Evolutionary conservation across 2,329 filamentous ascomycete species (phyloP), one percentile per base, ranked within the genome.

Genomic region (Atkinsonella texensis): DNA sequence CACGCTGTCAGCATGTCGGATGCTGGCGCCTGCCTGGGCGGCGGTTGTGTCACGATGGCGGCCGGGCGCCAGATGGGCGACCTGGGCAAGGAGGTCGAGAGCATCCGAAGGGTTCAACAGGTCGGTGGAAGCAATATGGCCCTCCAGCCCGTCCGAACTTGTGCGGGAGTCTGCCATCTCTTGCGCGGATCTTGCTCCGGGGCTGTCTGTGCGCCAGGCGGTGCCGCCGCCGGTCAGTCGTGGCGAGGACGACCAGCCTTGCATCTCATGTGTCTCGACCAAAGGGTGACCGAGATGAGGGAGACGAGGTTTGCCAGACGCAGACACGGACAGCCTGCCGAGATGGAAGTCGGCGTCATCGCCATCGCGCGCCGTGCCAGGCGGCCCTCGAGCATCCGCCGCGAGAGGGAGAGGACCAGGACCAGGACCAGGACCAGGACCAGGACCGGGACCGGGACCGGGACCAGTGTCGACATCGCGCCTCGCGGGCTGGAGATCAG

Each of bases 71-170:
- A 70, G 58, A 42, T 70, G 65, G 38, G 69, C 69, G 4, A 70
- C 69, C 51, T 70, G 69, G 31, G 68, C 69, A 23, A 71, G 54
- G 17, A 71, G 54, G 49, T 71, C 65, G 45, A 71, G 57, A 0
- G 69, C 69, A 49, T 71, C 69, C 1, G 69, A 71, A 2, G 69
- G 69, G 17, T 70, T 70, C 35, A 71, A 57, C 1, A 71, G 60
- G 53, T 71, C 68, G 0, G 65, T 65, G 0, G 69, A 66, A 1
- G 67, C 67, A 52, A 71, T 69, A 43, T 67, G 67, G 31, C 69
- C 69, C 41, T 70, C 67, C 5, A 71, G 62, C 4, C 56, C 55
- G 20, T 57, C 47, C 13, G 56, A 53, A 41, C 51, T 53, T 20
- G 46, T 55, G 33, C 54, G 47, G 28, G 55, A 56, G 18, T 23